These are phyloP conservation scores for Nepenthes gracilis DNA, from an alignment of 148 eudicot genomes.

Conservation along the genomic window DNA sequence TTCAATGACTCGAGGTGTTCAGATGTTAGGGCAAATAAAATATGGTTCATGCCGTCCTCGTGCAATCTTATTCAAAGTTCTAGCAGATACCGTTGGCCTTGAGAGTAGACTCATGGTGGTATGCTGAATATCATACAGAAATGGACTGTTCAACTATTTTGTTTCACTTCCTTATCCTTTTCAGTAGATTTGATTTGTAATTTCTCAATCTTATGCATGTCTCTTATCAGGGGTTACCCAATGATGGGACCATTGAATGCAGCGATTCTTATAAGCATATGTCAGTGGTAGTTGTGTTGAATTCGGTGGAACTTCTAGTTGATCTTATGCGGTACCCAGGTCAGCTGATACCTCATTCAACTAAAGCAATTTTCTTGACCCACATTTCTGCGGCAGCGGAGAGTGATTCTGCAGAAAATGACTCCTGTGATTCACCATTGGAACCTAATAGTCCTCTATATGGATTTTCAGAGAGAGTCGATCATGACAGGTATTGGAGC, in stretches of 20 bases:
- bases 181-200: neutral
- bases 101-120: conserved; percentile 94
- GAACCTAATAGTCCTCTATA: conserved; percentile 94
- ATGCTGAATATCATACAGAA: conserved; percentile 19
- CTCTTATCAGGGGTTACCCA: conserved; percentile 74
- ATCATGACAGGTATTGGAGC: conserved; percentile 60
- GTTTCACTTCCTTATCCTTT: neutral
- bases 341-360: conserved; percentile 76
- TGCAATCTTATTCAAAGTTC: conserved; percentile 89
- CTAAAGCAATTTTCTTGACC: conserved; percentile 83
- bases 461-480: conserved; percentile 66
- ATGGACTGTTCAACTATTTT: conserved; percentile 1
- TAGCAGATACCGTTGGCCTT: conserved; percentile 94
- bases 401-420: conserved; percentile 99
- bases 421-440: conserved; percentile 96
- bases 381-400: conserved; percentile 93
- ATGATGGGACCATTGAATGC: conserved; percentile 64
- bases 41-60: conserved; percentile 98
- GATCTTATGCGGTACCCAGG: conserved; percentile 97
- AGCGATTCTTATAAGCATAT: conserved; percentile 81
- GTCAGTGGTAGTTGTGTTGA: conserved; percentile 84
- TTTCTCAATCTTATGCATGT: conserved; percentile 4
- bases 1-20: conserved; percentile 52
- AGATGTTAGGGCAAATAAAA: conserved; percentile 90
- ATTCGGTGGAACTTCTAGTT: conserved; percentile 82